Percentiles rank a stretch among this genome's conserved stretches.
Evolutionary conservation across 1,284 basidiomycete genomes (phyloP).

Genomic region (Ustilago tritici): DNA sequence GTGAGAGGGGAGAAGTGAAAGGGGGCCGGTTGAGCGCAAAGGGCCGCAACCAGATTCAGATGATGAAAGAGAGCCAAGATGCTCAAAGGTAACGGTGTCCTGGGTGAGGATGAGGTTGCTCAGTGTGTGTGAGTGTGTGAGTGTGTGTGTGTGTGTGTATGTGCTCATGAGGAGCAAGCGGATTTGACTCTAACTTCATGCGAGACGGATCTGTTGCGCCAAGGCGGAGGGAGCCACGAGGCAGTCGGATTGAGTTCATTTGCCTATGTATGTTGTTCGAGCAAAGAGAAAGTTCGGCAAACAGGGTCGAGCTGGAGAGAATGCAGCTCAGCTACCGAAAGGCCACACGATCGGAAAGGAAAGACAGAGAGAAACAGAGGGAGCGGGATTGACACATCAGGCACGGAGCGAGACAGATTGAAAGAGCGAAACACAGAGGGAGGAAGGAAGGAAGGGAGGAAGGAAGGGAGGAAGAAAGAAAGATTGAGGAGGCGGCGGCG

Average conservation of each 20-base stretch:
- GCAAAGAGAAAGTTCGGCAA: slow-evolving; percentile 16
- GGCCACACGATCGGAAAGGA: slow-evolving; percentile 3
- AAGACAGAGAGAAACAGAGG: background rate
- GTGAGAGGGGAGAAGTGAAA: slow-evolving; percentile 2
- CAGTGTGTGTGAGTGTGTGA: background rate
- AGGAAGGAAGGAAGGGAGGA: background rate
- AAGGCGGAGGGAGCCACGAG: slow-evolving; percentile 26
- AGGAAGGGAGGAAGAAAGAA: background rate
- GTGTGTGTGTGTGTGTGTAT: background rate
- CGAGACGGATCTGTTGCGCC: slow-evolving; percentile 12
- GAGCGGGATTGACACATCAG: background rate
- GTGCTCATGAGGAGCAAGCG: background rate
- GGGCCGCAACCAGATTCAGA: slow-evolving; percentile 17
- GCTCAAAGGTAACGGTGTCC: background rate
- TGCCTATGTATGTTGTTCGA: slow-evolving; percentile 1
- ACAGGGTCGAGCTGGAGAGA: slow-evolving; percentile 12
- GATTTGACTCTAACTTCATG: slow-evolving; percentile 24
- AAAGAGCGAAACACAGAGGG: slow-evolving; percentile 1
- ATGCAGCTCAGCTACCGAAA: slow-evolving; percentile 12
- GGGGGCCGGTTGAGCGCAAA: slow-evolving; percentile 36
- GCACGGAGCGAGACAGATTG: background rate
- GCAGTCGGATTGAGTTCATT: slow-evolving; percentile 16
- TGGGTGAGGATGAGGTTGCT: background rate
- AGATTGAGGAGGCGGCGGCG: background rate
- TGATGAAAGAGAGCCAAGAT: slow-evolving; percentile 21